Percentiles rank a stretch among this genome's conserved stretches.
Conservation (phyloP, 2,329 filamentous ascomycete species). For the Chrysoporthe cubensis region DNA sequence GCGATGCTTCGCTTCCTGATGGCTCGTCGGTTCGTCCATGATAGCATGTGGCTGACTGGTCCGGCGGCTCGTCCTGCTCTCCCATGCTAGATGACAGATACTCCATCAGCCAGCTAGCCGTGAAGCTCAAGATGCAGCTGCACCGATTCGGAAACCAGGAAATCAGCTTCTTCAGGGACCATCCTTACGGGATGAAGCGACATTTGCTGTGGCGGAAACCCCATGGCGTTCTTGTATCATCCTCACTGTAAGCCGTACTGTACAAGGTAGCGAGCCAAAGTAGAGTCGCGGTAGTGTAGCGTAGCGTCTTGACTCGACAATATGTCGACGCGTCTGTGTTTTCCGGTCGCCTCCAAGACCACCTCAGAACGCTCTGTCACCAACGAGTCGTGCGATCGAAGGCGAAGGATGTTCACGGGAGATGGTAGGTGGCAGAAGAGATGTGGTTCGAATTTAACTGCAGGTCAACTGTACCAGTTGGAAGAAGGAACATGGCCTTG, state of each 20-base stretch:
- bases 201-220: not conserved
- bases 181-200: slow-evolving; percentile 23
- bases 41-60: slow-evolving; percentile 7
- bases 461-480: not conserved
- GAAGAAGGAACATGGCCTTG: not conserved
- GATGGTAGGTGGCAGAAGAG: not conserved
- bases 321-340: not conserved
- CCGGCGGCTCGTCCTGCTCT: slow-evolving; percentile 11
- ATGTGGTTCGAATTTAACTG: not conserved
- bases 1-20: not conserved
- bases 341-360: not conserved
- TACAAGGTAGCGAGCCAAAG: slow-evolving; percentile 4
- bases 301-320: slow-evolving; percentile 6
- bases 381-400: not conserved
- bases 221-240: slow-evolving; percentile 9
- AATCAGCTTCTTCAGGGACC: slow-evolving; percentile 21
- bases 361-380: not conserved
- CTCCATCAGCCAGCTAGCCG: slow-evolving; percentile 27
- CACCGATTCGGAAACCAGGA: slow-evolving; percentile 22
- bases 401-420: not conserved
- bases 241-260: slow-evolving; percentile 15
- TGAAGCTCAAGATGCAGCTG: slow-evolving; percentile 27
- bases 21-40: not conserved
- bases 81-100: slow-evolving; percentile 16
- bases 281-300: slow-evolving; percentile 6